These are phyloP conservation scores for Thermoascus crustaceus DNA, from an alignment of 2,329 filamentous ascomycete genomes.

Conservation along the genomic window DNA sequence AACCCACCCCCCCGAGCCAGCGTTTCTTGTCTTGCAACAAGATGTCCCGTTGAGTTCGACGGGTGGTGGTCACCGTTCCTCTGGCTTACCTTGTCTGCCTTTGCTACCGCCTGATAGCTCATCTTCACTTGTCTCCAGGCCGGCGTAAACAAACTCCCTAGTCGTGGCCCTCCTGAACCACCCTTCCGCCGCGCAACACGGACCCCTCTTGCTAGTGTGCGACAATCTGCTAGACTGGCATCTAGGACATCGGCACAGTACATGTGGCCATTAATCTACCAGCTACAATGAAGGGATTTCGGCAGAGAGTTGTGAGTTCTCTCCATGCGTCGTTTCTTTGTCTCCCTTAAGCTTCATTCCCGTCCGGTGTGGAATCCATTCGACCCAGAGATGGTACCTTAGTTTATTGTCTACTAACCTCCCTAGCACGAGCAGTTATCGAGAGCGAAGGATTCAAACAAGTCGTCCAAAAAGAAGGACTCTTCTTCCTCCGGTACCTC, in stretches of 20 bases:
- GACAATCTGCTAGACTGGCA: slow-evolving; percentile 28
- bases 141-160: slow-evolving; percentile 21
- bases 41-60: neutral
- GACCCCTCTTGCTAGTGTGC: slow-evolving; percentile 26
- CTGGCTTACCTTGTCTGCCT: slow-evolving; percentile 3
- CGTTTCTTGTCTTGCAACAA: too few species aligned
- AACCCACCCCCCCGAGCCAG: too few species aligned
- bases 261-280: slow-evolving; percentile 26
- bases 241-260: slow-evolving; percentile 23
- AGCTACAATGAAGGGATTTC: slow-evolving; percentile 88
- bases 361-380: slow-evolving; percentile 4
- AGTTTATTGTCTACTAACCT: slow-evolving; percentile 37
- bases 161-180: slow-evolving; percentile 18
- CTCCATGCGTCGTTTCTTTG: slow-evolving; percentile 5
- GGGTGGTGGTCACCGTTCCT: neutral
- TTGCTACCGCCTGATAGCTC: slow-evolving; percentile 17
- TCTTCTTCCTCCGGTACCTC: slow-evolving; percentile 57
- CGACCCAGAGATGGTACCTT: neutral
- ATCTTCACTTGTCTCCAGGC: slow-evolving; percentile 20
- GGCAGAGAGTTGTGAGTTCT: slow-evolving; percentile 84
- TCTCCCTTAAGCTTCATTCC: slow-evolving; percentile 9
- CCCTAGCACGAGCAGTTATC: slow-evolving; percentile 73
- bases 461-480: slow-evolving; percentile 64
- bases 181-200: slow-evolving; percentile 13
- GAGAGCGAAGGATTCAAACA: slow-evolving; percentile 77